Evolutionary conservation across 1,139 yeast genomes (phyloP), one percentile per base, ranked within the genome.

Genomic region (Saccharomyces hybrid): DNA sequence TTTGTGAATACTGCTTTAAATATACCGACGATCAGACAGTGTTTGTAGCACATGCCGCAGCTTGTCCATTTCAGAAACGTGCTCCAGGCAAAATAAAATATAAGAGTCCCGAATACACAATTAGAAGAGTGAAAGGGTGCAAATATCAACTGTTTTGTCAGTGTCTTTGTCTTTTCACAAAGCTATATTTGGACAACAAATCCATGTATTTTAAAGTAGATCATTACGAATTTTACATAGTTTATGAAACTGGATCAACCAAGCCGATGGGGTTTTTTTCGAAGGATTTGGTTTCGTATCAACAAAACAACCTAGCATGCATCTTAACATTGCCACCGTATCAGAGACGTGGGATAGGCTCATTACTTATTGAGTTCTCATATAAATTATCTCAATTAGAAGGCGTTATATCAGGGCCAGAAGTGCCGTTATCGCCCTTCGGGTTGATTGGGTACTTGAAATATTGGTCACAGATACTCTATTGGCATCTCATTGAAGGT

Each of bases 181-280:
- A 90, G 69, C 77, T 93, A 46, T 93, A 88, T 64, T 77, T 93
- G n/a, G 97, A 90, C 60, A 90, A 88, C 69, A 93, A 93, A 69
- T 87, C 96, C 0, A 86, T 91, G 32, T 89, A 84, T 67, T 93
- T 86, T 70, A 80, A 84, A 49, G 81, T 89, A 7, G 91, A 86
- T 47, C 79, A 80, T 53, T 93, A 87, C 70, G 91, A 88, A 57
- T 89, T 89, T 68, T 93, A 84, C 68, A 77, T 89, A 19, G 74
- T 83, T 48, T 91, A 83, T 65, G 86, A 85, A 41, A 70, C 68
- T 9, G 49, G 38, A 14, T 29, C 68, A 51, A 59, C 62, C 49
- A 66, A 76, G 49, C 90, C 95, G 6, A 82, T 90, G 86, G 99
- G 98, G 1, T 93, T 89, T 67, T 93, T 89, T 65, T 90, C 97